phyloP scores from a whole-genome alignment of 805 yeast genomes.

The Brettanomyces anomalus region DNA sequence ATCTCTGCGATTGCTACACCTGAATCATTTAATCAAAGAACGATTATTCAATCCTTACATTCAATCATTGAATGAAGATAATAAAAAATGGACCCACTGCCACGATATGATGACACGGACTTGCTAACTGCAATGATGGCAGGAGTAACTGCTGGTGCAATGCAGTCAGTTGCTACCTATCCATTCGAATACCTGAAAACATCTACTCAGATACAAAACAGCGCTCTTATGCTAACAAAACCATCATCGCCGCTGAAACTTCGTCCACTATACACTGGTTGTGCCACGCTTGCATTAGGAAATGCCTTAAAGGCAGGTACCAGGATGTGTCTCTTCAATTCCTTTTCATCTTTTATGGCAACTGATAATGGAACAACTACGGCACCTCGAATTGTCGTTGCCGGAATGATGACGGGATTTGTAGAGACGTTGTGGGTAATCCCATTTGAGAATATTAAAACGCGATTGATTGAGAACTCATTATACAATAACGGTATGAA shows the following conservation, averaged over 20 bases:
- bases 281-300: slow-evolving; percentile 69
- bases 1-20: too few relatives aligned
- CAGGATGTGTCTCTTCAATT: slow-evolving; percentile 66
- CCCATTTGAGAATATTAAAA: slow-evolving; percentile 85
- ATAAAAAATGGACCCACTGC: slow-evolving; percentile 18
- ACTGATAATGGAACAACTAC: slow-evolving; percentile 50
- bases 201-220: slow-evolving; percentile 48
- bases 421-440: slow-evolving; percentile 76
- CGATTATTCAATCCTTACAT: too few relatives aligned
- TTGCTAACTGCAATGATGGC: slow-evolving; percentile 50
- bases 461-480: slow-evolving; percentile 69
- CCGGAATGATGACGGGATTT: slow-evolving; percentile 77
- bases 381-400: slow-evolving; percentile 76
- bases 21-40: too few relatives aligned
- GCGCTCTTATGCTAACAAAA: slow-evolving; percentile 21
- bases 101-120: slow-evolving; percentile 25
- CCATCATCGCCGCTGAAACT: slow-evolving; percentile 17
- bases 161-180: slow-evolving; percentile 54
- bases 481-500: slow-evolving; percentile 24
- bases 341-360: slow-evolving; percentile 61
- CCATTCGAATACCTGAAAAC: slow-evolving; percentile 70
- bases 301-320: slow-evolving; percentile 64
- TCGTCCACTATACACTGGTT: slow-evolving; percentile 42
- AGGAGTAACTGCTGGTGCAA: slow-evolving; percentile 54
- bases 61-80: too few relatives aligned